Evolutionary conservation across 2,329 filamentous ascomycete genomes (phyloP), one percentile per base, ranked within the genome.

Genomic region (Ceratocystis harringtonii): DNA sequence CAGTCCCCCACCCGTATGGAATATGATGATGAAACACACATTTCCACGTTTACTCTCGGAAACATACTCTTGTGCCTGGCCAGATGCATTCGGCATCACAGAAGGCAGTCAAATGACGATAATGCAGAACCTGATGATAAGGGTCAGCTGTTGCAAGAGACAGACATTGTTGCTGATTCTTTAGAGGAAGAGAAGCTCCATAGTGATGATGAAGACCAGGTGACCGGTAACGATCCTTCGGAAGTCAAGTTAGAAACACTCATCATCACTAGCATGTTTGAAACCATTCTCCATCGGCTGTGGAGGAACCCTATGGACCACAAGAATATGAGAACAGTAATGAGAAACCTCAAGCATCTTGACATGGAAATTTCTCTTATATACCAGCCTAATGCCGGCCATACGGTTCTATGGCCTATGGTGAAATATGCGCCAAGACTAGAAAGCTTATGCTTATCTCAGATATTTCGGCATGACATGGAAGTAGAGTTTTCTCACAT

Each of bases 301-400:
- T 81, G 78, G 75, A 75, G 77, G 67, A 82, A 81, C 68, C 80
- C 78, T 0, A 76, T 75, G 63, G 80, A 82, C 68, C 74, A 81
- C 15, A 72, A 72, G 69, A 81, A 82, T 68, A 77, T 80, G 52
- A 77, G 79, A 68, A 71, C 68, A 43, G 72, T 76, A 1, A 74
- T 81, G 22, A 69, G 71, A 30, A 70, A 72, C 1, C 70, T 83
- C 17, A 74, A 78, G 69, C 75, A 79, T 63, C 72, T 82, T 19
- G 80, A 44, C 68, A 82, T 61, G 78, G 77, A 1, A 69, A 52
- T 52, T 52, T 81, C 43, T 17, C 19, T 55, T 22, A 22, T 41
- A 12, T 44, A 15, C 22, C 36, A 28, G 12, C 36, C 36, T 19
- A 43, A 25, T 43, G 10, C 36, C 4, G 1, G 12, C 19, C 60